Base-by-base conservation (phyloP, 306 rosid genomes). In the Gillenia trifoliata region DNA sequence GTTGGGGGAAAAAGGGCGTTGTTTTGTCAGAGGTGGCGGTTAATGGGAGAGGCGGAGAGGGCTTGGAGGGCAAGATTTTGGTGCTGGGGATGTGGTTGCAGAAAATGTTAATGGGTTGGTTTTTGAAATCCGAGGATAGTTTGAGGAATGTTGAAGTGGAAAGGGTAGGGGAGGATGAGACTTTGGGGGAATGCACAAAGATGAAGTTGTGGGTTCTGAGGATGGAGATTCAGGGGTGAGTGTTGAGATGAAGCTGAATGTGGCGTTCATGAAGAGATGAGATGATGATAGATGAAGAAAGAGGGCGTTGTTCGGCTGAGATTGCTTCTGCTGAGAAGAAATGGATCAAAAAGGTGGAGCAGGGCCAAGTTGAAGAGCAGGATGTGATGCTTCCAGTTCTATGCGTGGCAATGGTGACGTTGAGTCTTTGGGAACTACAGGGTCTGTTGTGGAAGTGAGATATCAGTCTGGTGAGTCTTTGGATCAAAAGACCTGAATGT, bases 221-320 rank as follows among this genome's bases (percentile, higher is more conserved):
- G 61, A 28, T 56, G 87, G 38, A 66, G 73, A 56, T 62, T 17
- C 9, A n/a, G n/a, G n/a, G 41, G 41, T 8, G 11, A 38, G 25
- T 72, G 54, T 26, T 3, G 71, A 75, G 36, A 72, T 22, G 23
- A 56, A 43, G 20, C 28, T 8, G 41, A 71, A 71, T 55, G 56
- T 60, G 31, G 86, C 52, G 55, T 66, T 60, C 63, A 13, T 64
- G 64, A 61, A 52, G 47, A 61, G 85, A 73, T 66, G 36, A 66
- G 8, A 45, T 31, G 26, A 29, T 23, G 40, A 70, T 66, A 34
- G 50, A 74, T 22, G 70, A 33, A 75, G 13, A 54, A 71, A 49
- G 69, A 57, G 25, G 61, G 66, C 52, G 72, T 40, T 61, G 73
- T 49, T 45, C 47, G 11, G 78, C 6, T 17, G 78, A 61, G 57